Evolutionary conservation across 305 asterid species (phyloP), one percentile per base, ranked within the genome.

Genomic region (Euphrasia arctica): DNA sequence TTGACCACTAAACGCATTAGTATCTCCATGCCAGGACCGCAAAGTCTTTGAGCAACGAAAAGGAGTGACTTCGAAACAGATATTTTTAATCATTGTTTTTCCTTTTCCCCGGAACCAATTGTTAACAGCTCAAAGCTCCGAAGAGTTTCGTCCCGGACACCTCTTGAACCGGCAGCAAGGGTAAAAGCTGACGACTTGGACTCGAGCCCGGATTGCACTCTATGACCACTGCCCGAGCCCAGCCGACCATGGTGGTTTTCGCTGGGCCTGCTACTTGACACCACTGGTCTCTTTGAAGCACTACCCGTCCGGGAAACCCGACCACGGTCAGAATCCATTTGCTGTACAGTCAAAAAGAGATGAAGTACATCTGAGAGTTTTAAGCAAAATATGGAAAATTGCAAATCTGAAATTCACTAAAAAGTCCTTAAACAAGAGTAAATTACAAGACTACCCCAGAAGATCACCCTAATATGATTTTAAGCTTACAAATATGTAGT

Each of bases 101-200:
- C 66, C 78, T 74, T 55, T 74, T 78, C 61, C 76, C 76, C 81
- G 0, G 69, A 32, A 62, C 94, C 90, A 39, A 88, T 84, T 4
- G 91, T 82, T 61, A 88, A 74, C 65, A 86, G 80, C 79, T 91
- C 97, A 49, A 91, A 91, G 90, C 96, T 88, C 70, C 93, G 75
- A 12, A 91, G 91, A 69, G 98, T 56, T 48, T 92, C 96, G 31
- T 87, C 93, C 22, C 91, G 85, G 32, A 74, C 70, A 25, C 91
- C 89, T 74, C 84, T 84, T 18, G 87, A 39, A 29, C 80, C 71
- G 48, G 80, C 73, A 60, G 80, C 60, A 15, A 96, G 93, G 48
- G 89, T 72, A 51, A 82, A 90, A 55, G 96, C 69, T 4, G 96
- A 87, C 0, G 98, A 80, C 72, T 85, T 92, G 68, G 91, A 76